Evolutionary conservation across 306 rosid species (phyloP), one percentile per base, ranked within the genome.

Genomic region (Citrullus amarus): DNA sequence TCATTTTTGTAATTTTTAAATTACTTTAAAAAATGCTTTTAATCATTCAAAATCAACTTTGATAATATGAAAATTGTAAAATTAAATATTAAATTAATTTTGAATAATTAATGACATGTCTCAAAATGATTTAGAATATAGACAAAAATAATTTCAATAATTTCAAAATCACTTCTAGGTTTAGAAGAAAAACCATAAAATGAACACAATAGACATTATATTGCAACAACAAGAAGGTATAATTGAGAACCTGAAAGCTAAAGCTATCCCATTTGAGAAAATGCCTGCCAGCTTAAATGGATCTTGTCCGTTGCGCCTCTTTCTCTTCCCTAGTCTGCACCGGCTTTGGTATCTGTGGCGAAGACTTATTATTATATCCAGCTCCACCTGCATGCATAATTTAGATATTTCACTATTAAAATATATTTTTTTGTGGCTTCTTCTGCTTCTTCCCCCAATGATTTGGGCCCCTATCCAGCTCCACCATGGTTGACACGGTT

Each of bases 391-490:
- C 34, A 68, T 68, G 75, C 17, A 66, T 16, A 17, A 14, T 17
- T 34, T 63, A 30, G 71, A 63, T 32, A 14, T 4, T 57, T 57
- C 32, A 57, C 32, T 54, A 54, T 54, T 54, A 2, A 61, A 61
- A 28, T 38, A 38, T 17, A 16, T 41, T 32, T 44, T 32, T 70
- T 71, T 48, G 20, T 48, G 22, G 36, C 36, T 71, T 71, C 77
- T 22, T 48, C 12, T 28, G 59, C 59, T 25, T 14, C 59, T 50
- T 71, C 77, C 59, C 30, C 77, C n/a, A 44, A 20, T 34, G 56
- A n/a, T 69, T 69, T 44, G 75, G 75, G 36, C 55, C 75, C n/a
- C 36, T 43, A 6, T 69, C 75, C 75, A 69, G 38, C 56, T 69
- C 56, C 75, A 44, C 30, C 48, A 17, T 30, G 8, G 63, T 54